phyloP scores from a whole-genome alignment of 2,329 filamentous ascomycete species.

The Aspergillus pseudoglaucus region DNA sequence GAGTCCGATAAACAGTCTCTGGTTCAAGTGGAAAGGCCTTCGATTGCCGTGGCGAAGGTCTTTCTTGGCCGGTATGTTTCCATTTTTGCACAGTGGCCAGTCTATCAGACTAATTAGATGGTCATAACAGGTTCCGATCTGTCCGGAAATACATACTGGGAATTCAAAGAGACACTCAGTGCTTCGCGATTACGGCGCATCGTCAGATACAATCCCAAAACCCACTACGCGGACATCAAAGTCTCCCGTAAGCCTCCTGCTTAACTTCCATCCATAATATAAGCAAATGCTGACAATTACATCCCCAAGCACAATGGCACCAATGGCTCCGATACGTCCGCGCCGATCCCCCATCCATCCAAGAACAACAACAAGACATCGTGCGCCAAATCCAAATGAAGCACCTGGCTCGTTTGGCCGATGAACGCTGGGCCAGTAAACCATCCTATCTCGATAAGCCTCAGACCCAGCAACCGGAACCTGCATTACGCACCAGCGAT shows the following conservation, averaged over 20 bases:
- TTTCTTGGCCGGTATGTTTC: conserved; percentile 50
- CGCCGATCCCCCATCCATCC: conserved; percentile 47
- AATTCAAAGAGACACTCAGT: conserved; percentile 55
- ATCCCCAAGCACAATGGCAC: conserved; percentile 54
- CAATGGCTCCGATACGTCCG: conserved; percentile 62
- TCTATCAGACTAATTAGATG: conserved; percentile 8
- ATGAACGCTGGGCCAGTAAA: conserved; percentile 56
- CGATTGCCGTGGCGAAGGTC: conserved; percentile 56
- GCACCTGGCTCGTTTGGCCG: conserved; percentile 52
- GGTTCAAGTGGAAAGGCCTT: conserved; percentile 58
- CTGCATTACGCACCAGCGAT: conserved; percentile 40
- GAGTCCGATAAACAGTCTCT: conserved; percentile 43
- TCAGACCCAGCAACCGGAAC: conserved; percentile 42
- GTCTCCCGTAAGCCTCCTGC: conserved; percentile 45
- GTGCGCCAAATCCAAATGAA: conserved; percentile 53
- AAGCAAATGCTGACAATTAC: conserved; percentile 10
- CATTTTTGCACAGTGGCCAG: no score
- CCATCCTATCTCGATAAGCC: conserved; percentile 54
- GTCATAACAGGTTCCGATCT: conserved; percentile 50
- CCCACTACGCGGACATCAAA: conserved; percentile 54
- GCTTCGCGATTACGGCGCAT: conserved; percentile 51
- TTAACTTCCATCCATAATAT: neutral
- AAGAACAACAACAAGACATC: conserved; percentile 55
- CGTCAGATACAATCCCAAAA: conserved; percentile 48
- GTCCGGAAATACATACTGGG: conserved; percentile 60